Evolutionary conservation across 192 early-diverging fungal species (phyloP).

Genomic region (Physocladia obscura): DNA sequence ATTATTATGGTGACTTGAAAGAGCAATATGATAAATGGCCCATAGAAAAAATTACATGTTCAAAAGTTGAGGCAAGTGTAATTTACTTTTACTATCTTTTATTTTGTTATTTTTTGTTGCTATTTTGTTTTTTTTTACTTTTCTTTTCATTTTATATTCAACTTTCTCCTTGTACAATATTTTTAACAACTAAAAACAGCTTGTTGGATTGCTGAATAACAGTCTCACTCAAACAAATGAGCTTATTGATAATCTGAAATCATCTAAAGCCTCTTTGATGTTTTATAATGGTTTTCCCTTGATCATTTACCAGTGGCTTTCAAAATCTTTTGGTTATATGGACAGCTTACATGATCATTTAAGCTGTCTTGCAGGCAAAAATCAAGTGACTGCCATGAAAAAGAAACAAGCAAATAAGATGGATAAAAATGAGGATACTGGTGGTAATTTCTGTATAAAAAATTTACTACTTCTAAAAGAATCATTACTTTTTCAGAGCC

Average conservation of each 20-base stretch:
- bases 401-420: too few relatives aligned
- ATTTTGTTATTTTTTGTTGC: background rate
- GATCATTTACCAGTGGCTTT: background rate
- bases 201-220: background rate
- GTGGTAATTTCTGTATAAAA: background rate
- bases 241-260: background rate
- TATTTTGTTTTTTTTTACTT: too few relatives aligned
- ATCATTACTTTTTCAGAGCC: background rate
- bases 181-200: too few relatives aligned
- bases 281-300: background rate
- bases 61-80: background rate
- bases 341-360: background rate
- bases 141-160: too few relatives aligned
- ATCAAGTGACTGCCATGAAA: background rate
- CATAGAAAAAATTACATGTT: background rate
- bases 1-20: background rate
- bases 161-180: too few relatives aligned
- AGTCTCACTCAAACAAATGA: background rate
- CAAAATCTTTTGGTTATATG: background rate
- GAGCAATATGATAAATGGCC: background rate
- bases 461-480: background rate
- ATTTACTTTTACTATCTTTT: background rate
- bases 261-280: background rate
- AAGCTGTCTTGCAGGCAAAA: background rate
- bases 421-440: background rate